These are phyloP conservation scores for Mucor piriformis DNA, from an alignment of 371 early-diverging fungal species.

Conservation along the genomic window DNA sequence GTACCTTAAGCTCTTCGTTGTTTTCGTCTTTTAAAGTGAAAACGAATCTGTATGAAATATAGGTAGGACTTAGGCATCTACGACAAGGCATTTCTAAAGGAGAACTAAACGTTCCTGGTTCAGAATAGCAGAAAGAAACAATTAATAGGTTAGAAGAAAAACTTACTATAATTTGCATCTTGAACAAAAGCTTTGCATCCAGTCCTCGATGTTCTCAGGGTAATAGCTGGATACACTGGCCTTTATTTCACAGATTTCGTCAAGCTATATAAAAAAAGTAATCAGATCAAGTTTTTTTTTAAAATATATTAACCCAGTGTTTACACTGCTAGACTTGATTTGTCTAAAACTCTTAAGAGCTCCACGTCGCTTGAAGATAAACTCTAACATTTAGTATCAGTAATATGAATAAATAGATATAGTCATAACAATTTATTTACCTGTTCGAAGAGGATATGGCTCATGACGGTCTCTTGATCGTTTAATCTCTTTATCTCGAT, in stretches of 20 bases:
- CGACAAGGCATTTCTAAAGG: not conserved
- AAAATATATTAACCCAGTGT: too few species aligned
- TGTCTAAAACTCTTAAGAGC: too few species aligned
- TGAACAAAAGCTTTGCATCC: slow-evolving; percentile 1
- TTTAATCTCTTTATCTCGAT: too few species aligned
- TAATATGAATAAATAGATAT: too few species aligned
- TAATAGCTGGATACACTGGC: not conserved
- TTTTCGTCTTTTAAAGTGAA: not conserved
- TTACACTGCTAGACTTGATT: too few species aligned
- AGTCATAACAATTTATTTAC: too few species aligned
- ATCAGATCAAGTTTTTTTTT: not conserved
- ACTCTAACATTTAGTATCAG: too few species aligned
- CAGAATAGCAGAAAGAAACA: too few species aligned
- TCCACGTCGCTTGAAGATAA: too few species aligned
- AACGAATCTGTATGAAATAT: not conserved
- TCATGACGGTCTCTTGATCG: too few species aligned
- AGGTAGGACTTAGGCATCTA: not conserved
- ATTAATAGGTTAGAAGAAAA: not conserved
- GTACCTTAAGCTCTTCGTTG: not conserved
- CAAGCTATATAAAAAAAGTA: not conserved
- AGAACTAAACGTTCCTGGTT: not conserved
- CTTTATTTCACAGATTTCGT: not conserved
- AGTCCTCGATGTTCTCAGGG: not conserved
- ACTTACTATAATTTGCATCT: slow-evolving; percentile 7
- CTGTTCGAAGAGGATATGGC: too few species aligned